Conservation (phyloP, 495 filamentous ascomycete genomes). For the Hamigera avellanea region DNA sequence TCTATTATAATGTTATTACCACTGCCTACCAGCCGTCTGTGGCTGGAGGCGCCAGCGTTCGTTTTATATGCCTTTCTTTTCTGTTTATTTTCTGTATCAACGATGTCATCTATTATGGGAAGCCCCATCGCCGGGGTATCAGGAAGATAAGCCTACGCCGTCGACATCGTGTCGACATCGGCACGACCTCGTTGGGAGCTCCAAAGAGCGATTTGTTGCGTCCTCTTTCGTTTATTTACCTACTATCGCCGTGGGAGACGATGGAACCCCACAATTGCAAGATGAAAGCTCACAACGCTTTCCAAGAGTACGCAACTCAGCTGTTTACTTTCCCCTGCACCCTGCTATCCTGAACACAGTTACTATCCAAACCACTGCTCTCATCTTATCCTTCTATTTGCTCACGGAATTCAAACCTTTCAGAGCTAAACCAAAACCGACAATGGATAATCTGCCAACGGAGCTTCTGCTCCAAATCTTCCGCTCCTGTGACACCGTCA, state of each 20-base stretch:
- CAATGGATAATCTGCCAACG: conserved; percentile 34
- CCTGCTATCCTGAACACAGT: neutral
- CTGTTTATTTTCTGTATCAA: conserved; percentile 7
- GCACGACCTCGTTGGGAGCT: conserved; percentile 11
- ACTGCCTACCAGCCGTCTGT: conserved; percentile 18
- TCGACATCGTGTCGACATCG: conserved; percentile 11
- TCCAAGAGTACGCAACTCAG: neutral
- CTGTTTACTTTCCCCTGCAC: neutral
- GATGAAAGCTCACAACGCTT: too few species aligned
- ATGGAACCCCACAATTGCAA: conserved; percentile 6
- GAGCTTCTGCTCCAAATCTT: conserved; percentile 54
- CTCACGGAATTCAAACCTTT: neutral
- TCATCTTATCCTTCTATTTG: neutral
- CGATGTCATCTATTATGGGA: conserved; percentile 36
- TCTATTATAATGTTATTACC: conserved; percentile 16
- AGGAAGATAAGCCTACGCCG: conserved; percentile 26
- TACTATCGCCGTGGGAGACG: conserved; percentile 6
- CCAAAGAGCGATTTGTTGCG: conserved; percentile 12
- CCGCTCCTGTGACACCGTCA: conserved; percentile 37
- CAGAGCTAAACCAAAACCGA: conserved; percentile 11
- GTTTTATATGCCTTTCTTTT: conserved; percentile 8
- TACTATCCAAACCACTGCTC: conserved; percentile 1
- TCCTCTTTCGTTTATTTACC: neutral
- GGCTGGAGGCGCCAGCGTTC: conserved; percentile 17
- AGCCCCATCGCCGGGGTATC: conserved; percentile 70